phyloP scores from a whole-genome alignment of 176 grass and related monocot species.

The Cenchrus americanus region DNA sequence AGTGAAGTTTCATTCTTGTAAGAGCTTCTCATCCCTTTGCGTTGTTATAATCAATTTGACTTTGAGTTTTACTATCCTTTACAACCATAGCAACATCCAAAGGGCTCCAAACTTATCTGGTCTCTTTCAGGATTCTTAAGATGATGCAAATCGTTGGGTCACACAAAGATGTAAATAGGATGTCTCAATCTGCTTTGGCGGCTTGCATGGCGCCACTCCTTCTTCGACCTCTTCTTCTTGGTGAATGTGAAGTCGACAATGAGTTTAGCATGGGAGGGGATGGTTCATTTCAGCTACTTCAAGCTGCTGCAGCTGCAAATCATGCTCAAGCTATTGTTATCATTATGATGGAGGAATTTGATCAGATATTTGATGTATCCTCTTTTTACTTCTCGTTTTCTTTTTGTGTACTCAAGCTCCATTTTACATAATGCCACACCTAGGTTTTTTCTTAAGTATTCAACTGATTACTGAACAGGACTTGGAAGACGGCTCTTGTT shows the following conservation, averaged over 20 bases:
- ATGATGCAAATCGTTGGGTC: conserved; percentile 88
- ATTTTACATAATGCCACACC: conserved; percentile 25
- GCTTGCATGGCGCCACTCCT: conserved; percentile 99
- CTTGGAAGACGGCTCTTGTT: conserved; percentile 76
- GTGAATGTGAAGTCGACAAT: conserved; percentile 87
- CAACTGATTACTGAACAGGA: conserved; percentile 49
- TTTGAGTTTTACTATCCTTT: conserved; percentile 23
- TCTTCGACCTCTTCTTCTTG: conserved; percentile 86
- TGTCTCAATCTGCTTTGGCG: conserved; percentile 89
- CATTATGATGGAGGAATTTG: conserved; percentile 93
- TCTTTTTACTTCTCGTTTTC: conserved; percentile 32
- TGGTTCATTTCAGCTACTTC: conserved; percentile 90
- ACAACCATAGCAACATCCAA: conserved; percentile 30
- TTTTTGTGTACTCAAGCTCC: conserved; percentile 26
- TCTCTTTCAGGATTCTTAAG: conserved; percentile 90
- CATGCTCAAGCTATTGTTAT: conserved; percentile 97
- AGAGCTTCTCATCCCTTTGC: neutral
- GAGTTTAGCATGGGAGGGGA: conserved; percentile 85
- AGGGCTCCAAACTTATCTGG: conserved; percentile 31
- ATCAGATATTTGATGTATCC: conserved; percentile 90
- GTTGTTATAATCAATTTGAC: conserved; percentile 4
- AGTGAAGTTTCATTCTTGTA: conserved; percentile 27
- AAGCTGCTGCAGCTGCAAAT: conserved; percentile 95
- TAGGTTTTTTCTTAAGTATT: conserved; percentile 10
- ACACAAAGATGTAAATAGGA: conserved; percentile 89